Evolutionary conservation across 2,329 filamentous ascomycete genomes (phyloP), one percentile per base, ranked within the genome.

Genomic region (Penicillium thymicola): DNA sequence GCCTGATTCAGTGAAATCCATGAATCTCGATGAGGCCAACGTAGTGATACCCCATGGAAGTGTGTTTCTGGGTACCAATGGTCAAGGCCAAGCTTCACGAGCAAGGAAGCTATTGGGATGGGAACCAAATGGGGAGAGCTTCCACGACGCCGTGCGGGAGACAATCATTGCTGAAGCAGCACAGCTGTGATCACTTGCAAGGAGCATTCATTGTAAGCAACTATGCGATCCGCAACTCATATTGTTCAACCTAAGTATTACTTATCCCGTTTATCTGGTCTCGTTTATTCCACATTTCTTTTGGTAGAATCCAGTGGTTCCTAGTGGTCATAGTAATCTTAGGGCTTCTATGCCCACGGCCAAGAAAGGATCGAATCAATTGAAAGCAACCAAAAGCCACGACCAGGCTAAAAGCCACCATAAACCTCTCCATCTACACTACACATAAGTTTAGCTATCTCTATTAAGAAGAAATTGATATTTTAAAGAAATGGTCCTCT

Each of bases 101-200:
- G 30, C 30, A 32, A 32, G 30, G 14, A 32, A 5, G 30, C 11
- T 32, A 32, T 32, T 32, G 5, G 30, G 30, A 32, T 32, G 30
- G 30, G 11, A 32, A 32, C 30, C 30, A 13, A 5, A 13, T 32
- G 11, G 30, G 11, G 30, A 32, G 30, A 32, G 30, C 11, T 32
- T 32, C 30, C 30, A 13, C 11, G 2, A 32, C 5, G 0, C 30
- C 11, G 30, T 14, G 30, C 30, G 30, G 30, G 30, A 32, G 30
- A 14, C 53, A 16, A 44, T 55, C 27, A 36, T 44, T 34, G 38
- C 46, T 25, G 53, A 55, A 37, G 53, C 53, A 8, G 46, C 46
- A 23, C 40, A 23, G 9, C 32, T 55, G n/a, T 45, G 34, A 51
- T 16, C 5, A 41, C 16, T n/a, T 13, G 16, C 34, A 37, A 36